Conservation (phyloP, 805 yeast species). For the Monosporozyma yasuniensis region DNA sequence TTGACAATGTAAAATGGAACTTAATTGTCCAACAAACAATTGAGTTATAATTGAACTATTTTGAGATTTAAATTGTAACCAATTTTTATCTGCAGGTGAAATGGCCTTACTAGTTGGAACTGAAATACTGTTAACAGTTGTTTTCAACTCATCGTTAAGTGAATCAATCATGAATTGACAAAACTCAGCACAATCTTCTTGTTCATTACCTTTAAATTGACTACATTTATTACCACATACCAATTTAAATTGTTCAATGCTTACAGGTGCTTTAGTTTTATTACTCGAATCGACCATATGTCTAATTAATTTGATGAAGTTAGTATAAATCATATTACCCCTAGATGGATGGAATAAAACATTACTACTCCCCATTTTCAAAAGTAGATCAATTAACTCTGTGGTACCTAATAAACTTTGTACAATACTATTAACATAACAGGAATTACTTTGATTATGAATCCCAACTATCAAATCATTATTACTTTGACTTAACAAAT, state of each 20-base stretch:
- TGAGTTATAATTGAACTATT: conserved; percentile 76
- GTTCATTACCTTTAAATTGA: conserved; percentile 71
- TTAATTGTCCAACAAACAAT: conserved; percentile 80
- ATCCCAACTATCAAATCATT: conserved; percentile 56
- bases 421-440: conserved; percentile 86
- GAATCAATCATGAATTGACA: conserved; percentile 82
- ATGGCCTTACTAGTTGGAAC: not conserved
- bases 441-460: conserved; percentile 77
- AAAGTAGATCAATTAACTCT: conserved; percentile 53
- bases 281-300: conserved; percentile 40
- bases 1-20: conserved; percentile 67
- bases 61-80: conserved; percentile 78
- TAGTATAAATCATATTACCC: conserved; percentile 43
- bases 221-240: conserved; percentile 62
- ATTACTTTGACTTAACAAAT: not conserved
- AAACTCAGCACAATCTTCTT: conserved; percentile 92
- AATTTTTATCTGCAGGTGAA: conserved; percentile 31
- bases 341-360: not conserved
- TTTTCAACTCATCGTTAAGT: conserved; percentile 80
- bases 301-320: conserved; percentile 51
- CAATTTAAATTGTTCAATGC: conserved; percentile 58
- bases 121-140: not conserved
- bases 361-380: conserved; percentile 29
- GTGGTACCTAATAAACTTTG: conserved; percentile 77
- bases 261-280: conserved; percentile 28